Percentiles rank a stretch among this genome's conserved stretches.
Conservation (phyloP, 805 yeast species). For the Wickerhamiella shivajii region DNA sequence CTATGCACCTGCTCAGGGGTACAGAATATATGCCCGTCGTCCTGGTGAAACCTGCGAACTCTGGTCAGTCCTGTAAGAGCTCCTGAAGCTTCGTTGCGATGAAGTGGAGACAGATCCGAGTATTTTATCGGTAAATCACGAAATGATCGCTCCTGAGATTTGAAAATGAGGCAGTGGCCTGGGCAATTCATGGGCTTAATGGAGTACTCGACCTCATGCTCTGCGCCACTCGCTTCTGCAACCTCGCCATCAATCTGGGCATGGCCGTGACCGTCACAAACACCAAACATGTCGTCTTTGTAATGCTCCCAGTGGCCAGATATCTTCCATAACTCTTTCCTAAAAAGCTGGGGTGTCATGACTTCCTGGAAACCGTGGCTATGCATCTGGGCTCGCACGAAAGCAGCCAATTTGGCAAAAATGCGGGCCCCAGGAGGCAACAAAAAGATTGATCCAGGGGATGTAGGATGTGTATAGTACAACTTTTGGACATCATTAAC, state of each 20-base stretch:
- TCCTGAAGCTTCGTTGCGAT: conserved; percentile 90
- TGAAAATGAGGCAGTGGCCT: conserved; percentile 71
- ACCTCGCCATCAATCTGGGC: conserved; percentile 1
- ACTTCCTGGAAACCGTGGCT: conserved; percentile 83
- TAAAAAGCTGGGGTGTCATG: conserved; percentile 78
- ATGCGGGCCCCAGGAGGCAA: conserved; percentile 85
- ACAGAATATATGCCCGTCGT: conserved; percentile 95
- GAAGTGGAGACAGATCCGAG: conserved; percentile 83
- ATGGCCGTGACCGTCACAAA: conserved; percentile 29
- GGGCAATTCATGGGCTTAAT: conserved; percentile 72
- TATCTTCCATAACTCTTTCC: conserved; percentile 68
- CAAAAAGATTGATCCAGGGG: conserved; percentile 89
- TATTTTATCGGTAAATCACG: conserved; percentile 74
- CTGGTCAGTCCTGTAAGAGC: conserved; percentile 86
- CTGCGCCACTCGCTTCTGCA: conserved; percentile 23
- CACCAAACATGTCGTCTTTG: conserved; percentile 86
- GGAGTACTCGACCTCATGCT: conserved; percentile 41
- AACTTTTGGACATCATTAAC: conserved; percentile 57
- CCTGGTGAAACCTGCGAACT: conserved; percentile 92
- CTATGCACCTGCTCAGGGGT: conserved; percentile 54
- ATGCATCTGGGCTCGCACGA: conserved; percentile 74
- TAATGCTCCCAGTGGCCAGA: conserved; percentile 96
- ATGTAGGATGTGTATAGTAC: conserved; percentile 60
- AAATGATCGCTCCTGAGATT: conserved; percentile 61
- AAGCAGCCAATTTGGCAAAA: conserved; percentile 60